Evolutionary conservation across 768 basidiomycete genomes (phyloP).

Genomic region (Tubosaeta sp.): DNA sequence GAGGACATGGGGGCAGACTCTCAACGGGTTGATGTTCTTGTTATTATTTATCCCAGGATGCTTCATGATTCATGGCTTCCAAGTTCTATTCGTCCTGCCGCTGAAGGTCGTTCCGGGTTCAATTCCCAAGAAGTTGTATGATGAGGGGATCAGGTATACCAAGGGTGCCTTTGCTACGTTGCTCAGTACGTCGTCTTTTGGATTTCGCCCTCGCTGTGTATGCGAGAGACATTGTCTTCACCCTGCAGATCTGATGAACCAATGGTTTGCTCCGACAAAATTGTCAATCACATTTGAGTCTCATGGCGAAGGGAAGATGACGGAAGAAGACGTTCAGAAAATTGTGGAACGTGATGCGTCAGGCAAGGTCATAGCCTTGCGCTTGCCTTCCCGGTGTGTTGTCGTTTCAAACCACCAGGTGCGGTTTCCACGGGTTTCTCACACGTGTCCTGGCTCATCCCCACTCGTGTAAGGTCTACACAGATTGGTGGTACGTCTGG

Average conservation of each 20-base stretch:
- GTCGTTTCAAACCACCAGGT: conserved; percentile 94
- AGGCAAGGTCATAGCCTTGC: conserved; percentile 57
- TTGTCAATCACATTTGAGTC: conserved; percentile 71
- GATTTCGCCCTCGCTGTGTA: not conserved
- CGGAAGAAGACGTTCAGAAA: conserved; percentile 51
- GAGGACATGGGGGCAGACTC: conserved; percentile 47
- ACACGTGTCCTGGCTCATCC: conserved; percentile 4
- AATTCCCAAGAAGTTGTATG: conserved; percentile 53
- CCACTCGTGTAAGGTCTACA: conserved; percentile 49
- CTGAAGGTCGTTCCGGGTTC: conserved; percentile 60
- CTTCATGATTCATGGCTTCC: conserved; percentile 66
- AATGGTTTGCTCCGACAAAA: conserved; percentile 78
- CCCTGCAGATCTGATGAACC: conserved; percentile 64
- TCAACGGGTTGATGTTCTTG: conserved; percentile 49
- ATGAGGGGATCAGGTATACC: conserved; percentile 69
- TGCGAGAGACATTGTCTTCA: conserved; percentile 1
- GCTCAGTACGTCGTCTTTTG: conserved; percentile 48
- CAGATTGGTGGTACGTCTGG: conserved; percentile 90
- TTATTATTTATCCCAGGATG: conserved; percentile 60
- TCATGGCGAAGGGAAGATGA: conserved; percentile 60
- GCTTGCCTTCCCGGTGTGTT: conserved; percentile 75
- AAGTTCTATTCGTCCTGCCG: conserved; percentile 68
- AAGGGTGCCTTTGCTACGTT: conserved; percentile 80
- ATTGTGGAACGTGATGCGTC: conserved; percentile 52
- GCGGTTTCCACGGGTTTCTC: conserved; percentile 8